phyloP scores from a whole-genome alignment of 768 basidiomycete genomes.

The Mrakia blollopis region DNA sequence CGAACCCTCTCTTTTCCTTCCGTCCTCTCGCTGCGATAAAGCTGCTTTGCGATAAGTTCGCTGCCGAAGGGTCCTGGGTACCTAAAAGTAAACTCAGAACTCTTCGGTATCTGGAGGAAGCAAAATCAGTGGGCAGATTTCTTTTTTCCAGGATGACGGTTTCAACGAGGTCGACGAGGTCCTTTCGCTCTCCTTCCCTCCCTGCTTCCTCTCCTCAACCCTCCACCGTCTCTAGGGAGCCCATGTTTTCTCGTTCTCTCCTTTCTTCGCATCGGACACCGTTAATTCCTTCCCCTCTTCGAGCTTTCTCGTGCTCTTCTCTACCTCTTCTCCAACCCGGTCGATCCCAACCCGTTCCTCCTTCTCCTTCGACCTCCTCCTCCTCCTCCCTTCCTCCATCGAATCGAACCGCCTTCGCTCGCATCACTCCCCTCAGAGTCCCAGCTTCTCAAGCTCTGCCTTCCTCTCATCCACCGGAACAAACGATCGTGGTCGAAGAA shows the following conservation, averaged over 20 bases:
- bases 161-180: neutral
- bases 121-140: no score
- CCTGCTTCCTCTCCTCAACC: neutral
- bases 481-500: neutral
- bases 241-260: slow-evolving; percentile 6
- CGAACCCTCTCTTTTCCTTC: no score
- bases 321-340: neutral
- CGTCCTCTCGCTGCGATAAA: no score
- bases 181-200: neutral
- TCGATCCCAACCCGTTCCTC: neutral
- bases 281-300: neutral
- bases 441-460: slow-evolving; percentile 1
- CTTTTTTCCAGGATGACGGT: no score
- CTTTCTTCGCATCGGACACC: neutral
- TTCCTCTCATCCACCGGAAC: neutral
- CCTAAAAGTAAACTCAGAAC: no score
- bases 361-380: neutral
- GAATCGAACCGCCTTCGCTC: slow-evolving; percentile 10
- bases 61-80: no score
- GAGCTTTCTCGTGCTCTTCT: neutral
- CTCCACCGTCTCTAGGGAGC: neutral
- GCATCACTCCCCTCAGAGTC: slow-evolving; percentile 13
- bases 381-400: neutral
- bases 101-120: no score
- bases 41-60: no score